Conservation (phyloP, 225 moss, liverwort and hornwort genomes). For the Marchantia paleacea region DNA sequence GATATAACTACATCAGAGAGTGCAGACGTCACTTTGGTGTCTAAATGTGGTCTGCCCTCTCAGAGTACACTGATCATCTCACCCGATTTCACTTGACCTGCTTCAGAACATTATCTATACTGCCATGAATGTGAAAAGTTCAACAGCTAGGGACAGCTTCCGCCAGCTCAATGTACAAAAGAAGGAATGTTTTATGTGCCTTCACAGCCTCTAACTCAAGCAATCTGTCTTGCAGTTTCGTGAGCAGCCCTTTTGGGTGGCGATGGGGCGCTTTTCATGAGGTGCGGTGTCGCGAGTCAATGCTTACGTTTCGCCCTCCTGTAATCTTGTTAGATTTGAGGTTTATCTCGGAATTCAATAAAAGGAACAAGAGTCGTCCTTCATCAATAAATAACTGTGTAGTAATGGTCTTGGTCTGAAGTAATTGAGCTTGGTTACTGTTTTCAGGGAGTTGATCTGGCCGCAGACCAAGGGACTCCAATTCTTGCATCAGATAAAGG, state of each 20-base stretch:
- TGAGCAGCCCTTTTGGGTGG: constrained; percentile 86
- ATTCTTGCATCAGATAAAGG: constrained; percentile 82
- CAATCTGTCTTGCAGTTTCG: constrained; percentile 49
- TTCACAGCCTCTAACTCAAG: background rate
- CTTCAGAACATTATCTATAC: background rate
- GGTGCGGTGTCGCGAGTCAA: constrained; percentile 26
- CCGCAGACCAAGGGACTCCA: constrained; percentile 79
- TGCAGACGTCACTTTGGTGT: background rate
- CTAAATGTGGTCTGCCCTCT: background rate
- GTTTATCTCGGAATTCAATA: too few species aligned
- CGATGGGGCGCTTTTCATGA: constrained; percentile 96
- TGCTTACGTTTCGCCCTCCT: background rate
- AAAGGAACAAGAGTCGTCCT: too few species aligned
- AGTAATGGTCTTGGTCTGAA: too few species aligned
- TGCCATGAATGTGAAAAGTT: background rate
- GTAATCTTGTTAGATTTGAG: background rate
- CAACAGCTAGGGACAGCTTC: background rate
- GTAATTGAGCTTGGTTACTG: background rate
- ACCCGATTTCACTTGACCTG: too few species aligned
- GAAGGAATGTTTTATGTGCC: background rate
- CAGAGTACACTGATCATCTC: too few species aligned
- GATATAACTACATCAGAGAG: too few species aligned
- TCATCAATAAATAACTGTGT: too few species aligned
- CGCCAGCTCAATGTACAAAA: background rate
- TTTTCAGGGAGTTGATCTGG: constrained; percentile 78